Conservation (phyloP, 2,329 filamentous ascomycete genomes). For the Xylaria sp. region DNA sequence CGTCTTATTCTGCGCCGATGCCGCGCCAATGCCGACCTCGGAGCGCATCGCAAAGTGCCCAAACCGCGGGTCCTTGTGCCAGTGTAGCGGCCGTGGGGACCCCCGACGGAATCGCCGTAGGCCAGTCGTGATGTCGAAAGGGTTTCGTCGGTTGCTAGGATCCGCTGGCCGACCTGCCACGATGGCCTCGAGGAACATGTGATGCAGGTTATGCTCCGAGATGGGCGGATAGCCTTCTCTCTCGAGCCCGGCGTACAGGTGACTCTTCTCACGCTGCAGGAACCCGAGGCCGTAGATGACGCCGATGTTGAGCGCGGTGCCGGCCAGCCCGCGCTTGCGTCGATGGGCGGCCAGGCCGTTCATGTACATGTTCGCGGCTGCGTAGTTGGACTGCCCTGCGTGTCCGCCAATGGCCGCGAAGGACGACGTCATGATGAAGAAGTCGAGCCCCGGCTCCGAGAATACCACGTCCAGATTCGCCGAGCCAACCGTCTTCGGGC, state of each 20-base stretch:
- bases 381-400: conserved; percentile 57
- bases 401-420: conserved; percentile 58
- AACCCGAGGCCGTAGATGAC: conserved; percentile 59
- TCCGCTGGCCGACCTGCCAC: conserved; percentile 51
- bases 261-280: conserved; percentile 54
- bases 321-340: conserved; percentile 50
- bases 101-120: conserved; percentile 52
- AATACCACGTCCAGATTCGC: conserved; percentile 54
- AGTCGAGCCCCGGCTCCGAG: conserved; percentile 50
- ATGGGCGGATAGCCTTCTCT: conserved; percentile 58
- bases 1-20: neutral
- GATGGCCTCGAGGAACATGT: conserved; percentile 63
- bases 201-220: conserved; percentile 62
- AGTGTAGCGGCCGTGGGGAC: conserved; percentile 50
- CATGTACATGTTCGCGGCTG: conserved; percentile 60
- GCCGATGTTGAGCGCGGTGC: conserved; percentile 57
- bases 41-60: conserved; percentile 51
- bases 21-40: conserved; percentile 16
- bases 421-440: conserved; percentile 60
- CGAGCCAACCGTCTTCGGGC: conserved; percentile 55
- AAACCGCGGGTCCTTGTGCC: conserved; percentile 58
- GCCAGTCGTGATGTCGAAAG: conserved; percentile 54
- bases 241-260: conserved; percentile 55
- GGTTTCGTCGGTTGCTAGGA: conserved; percentile 4
- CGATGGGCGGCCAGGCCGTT: conserved; percentile 55